phyloP scores from a whole-genome alignment of 2,329 filamentous ascomycete species.

The Leptographium wingfieldii region DNA sequence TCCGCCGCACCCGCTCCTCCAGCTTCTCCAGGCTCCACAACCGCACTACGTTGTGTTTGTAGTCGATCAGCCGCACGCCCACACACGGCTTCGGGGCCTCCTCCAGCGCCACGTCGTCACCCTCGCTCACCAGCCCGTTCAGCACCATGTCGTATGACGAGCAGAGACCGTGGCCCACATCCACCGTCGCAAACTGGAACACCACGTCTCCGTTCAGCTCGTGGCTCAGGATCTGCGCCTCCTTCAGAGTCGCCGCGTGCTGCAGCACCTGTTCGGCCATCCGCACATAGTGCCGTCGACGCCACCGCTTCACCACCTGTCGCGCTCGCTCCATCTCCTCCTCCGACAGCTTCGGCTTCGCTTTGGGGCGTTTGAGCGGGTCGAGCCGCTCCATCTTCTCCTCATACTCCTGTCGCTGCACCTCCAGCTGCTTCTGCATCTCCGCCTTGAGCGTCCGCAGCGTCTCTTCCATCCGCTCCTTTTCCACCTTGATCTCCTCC shows the following conservation, averaged over 20 bases:
- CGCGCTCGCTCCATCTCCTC: conserved; percentile 60
- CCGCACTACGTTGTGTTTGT: conserved; percentile 71
- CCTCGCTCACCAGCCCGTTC: conserved; percentile 77
- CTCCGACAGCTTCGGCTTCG: conserved; percentile 53
- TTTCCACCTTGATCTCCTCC: conserved; percentile 74
- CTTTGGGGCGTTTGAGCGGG: conserved; percentile 46
- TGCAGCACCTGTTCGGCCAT: conserved; percentile 91
- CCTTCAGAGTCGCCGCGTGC: conserved; percentile 77
- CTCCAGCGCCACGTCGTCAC: conserved; percentile 69
- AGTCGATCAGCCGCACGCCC: conserved; percentile 81
- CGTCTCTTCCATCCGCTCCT: conserved; percentile 71
- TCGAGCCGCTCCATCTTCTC: conserved; percentile 68
- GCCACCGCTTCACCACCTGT: conserved; percentile 61
- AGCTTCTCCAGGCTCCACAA: conserved; percentile 94
- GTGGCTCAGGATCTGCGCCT: conserved; percentile 96
- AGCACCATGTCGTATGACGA: conserved; percentile 96
- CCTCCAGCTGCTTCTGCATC: conserved; percentile 74
- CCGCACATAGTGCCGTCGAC: conserved; percentile 71
- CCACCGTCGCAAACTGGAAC: conserved; percentile 90
- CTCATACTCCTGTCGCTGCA: conserved; percentile 76
- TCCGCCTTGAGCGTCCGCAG: conserved; percentile 69
- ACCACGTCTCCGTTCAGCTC: conserved; percentile 86
- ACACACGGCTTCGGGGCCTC: conserved; percentile 79
- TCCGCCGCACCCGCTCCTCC: conserved; percentile 71
- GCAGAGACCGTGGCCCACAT: conserved; percentile 73